Conservation (phyloP, 2,329 filamentous ascomycete species). For the Trichoderma afroharzianum region DNA sequence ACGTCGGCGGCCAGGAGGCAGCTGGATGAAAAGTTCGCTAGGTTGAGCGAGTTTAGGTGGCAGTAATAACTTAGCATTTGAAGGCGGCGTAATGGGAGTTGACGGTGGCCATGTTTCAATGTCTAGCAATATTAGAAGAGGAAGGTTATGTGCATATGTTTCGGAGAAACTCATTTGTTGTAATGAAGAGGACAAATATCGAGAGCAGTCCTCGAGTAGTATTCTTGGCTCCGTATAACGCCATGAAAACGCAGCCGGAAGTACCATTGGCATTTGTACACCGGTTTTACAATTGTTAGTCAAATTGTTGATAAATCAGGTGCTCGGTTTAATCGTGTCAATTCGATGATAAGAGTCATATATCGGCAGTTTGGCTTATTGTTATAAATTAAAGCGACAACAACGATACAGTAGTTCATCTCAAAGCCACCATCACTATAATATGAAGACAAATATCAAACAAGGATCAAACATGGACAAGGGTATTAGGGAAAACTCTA, state of each 20-base stretch:
- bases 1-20: constrained; percentile 63
- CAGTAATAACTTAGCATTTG: constrained; percentile 31
- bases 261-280: neutral
- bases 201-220: no score
- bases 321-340: neutral
- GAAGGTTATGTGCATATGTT: neutral
- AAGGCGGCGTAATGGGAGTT: constrained; percentile 4
- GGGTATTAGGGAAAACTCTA: neutral
- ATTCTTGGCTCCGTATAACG: neutral
- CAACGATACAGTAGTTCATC: neutral
- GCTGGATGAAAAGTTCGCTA: constrained; percentile 66
- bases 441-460: neutral
- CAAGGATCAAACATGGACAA: neutral
- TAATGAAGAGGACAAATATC: neutral
- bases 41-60: constrained; percentile 71
- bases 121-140: neutral
- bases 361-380: neutral
- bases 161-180: neutral
- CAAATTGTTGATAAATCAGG: neutral
- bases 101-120: neutral
- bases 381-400: neutral
- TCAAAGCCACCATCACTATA: neutral
- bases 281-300: neutral
- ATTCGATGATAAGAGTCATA: no score
- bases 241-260: neutral